Conservation (phyloP, 352 stramenopile genomes). For the Plasmopara muralis region DNA sequence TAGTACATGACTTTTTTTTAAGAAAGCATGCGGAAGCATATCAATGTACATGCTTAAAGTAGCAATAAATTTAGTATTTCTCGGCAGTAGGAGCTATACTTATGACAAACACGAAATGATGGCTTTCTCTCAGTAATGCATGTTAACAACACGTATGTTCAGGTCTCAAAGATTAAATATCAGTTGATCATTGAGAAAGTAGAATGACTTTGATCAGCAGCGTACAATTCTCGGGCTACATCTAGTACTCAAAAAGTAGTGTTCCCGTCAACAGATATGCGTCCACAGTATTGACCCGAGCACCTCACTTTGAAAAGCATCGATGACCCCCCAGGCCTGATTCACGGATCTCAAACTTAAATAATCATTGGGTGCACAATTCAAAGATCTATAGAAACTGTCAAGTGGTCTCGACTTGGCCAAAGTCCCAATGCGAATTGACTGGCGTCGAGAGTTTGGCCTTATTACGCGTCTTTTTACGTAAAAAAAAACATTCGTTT, state of each 20-base stretch:
- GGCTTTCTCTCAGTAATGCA: slow-evolving; percentile 59
- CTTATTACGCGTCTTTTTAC: slow-evolving; percentile 14
- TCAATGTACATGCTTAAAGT: too few species aligned
- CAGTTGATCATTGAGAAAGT: slow-evolving; percentile 72
- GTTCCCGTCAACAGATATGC: slow-evolving; percentile 63
- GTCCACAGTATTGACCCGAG: slow-evolving; percentile 59
- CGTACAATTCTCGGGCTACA: neutral
- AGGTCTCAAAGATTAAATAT: slow-evolving; percentile 86
- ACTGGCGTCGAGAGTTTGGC: neutral
- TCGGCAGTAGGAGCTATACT: too few species aligned
- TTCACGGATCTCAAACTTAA: slow-evolving; percentile 84
- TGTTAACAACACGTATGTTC: slow-evolving; percentile 57
- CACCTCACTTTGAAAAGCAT: slow-evolving; percentile 11
- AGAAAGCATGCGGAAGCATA: too few species aligned
- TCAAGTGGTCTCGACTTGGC: neutral
- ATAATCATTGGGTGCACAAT: slow-evolving; percentile 57
- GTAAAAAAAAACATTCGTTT: slow-evolving; percentile 2
- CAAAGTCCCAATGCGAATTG: slow-evolving; percentile 9
- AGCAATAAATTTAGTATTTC: too few species aligned
- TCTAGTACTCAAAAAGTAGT: neutral
- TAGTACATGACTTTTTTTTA: too few species aligned
- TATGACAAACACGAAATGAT: neutral
- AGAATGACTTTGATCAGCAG: too few species aligned
- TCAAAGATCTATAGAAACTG: neutral
- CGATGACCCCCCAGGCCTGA: slow-evolving; percentile 31